Conservation (phyloP, 2,329 filamentous ascomycete genomes). For the Penicillium sp. region DNA sequence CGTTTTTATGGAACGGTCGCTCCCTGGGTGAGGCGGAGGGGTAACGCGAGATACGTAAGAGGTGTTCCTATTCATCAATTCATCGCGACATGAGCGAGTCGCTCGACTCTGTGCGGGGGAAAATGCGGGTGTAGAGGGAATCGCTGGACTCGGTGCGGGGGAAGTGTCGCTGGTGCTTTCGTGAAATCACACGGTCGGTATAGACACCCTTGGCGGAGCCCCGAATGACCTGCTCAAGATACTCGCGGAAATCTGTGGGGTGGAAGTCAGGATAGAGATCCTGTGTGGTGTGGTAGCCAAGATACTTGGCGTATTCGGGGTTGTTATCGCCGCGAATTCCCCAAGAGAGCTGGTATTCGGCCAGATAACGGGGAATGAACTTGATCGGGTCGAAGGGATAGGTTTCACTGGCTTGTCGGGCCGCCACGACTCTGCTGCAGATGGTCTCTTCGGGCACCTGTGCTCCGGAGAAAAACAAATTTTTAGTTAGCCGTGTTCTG, state of each 20-base stretch:
- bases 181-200: slow-evolving; percentile 37
- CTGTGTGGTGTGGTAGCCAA: slow-evolving; percentile 54
- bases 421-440: slow-evolving; percentile 34
- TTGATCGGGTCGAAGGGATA: slow-evolving; percentile 40
- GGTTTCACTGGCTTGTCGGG: slow-evolving; percentile 36
- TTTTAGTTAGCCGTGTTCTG: slow-evolving; percentile 10
- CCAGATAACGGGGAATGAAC: slow-evolving; percentile 37
- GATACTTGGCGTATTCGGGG: slow-evolving; percentile 53
- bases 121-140: slow-evolving; percentile 37
- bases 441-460: slow-evolving; percentile 39
- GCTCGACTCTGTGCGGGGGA: slow-evolving; percentile 38
- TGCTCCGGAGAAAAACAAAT: slow-evolving; percentile 9
- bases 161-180: slow-evolving; percentile 38
- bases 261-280: slow-evolving; percentile 56
- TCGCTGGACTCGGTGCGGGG: slow-evolving; percentile 39
- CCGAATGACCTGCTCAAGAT: slow-evolving; percentile 42
- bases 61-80: slow-evolving; percentile 10
- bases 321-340: slow-evolving; percentile 55
- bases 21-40: slow-evolving; percentile 8
- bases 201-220: slow-evolving; percentile 44
- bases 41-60: slow-evolving; percentile 1
- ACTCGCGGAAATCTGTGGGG: slow-evolving; percentile 41
- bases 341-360: slow-evolving; percentile 50
- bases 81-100: slow-evolving; percentile 38
- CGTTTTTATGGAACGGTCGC: slow-evolving; percentile 12